Base-by-base conservation (phyloP, 1,139 yeast genomes). In the Yamadazyma spencermartinsiae region DNA sequence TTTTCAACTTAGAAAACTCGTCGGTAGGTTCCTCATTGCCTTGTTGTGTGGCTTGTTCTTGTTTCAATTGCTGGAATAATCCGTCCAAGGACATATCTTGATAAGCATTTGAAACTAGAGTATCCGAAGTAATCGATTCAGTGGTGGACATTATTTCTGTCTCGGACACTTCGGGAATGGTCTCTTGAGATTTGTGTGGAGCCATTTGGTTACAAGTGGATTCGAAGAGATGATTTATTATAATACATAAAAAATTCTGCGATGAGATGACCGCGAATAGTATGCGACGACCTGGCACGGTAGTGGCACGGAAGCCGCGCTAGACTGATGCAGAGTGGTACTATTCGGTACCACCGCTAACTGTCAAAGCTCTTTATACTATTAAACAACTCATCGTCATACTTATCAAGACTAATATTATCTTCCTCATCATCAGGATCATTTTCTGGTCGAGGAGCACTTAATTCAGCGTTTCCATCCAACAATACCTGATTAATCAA, bases 401-500 rank as follows among this genome's bases (percentile, higher is more conserved):
- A 48, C 32, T 55, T 54, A 48, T 68, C 74, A 1, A 34, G 3
- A 9, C 31, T 33, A 2, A 26, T 8, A 17, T 16, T 33, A 21
- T 15, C 14, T 14, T 33, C 20, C 15, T 29, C 31, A 16, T 29
- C 24, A 15, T 33, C 23, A 4, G 11, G 24, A 7, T 30, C 24
- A 4, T n/a, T 4, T 12, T 14, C 13, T 2, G 40, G 35, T 23
- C 36, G 34, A 3, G 72, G 74, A 14, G 71, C 56, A 4, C 73
- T 72, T 13, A 67, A 44, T 35, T 57, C 51, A 18, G 74, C 52
- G 44, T 79, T 68, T 23, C 70, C 72, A 52, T 82, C 84, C 31
- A 85, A 51, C 17, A 83, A 55, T 21, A 68, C 49, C 53, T 86
- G 90, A 48, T 80, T 84, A 18, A 71, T 68, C 4, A 71, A 48